phyloP scores from a whole-genome alignment of 2,329 filamentous ascomycete genomes.

The Anisogramma anomala region DNA sequence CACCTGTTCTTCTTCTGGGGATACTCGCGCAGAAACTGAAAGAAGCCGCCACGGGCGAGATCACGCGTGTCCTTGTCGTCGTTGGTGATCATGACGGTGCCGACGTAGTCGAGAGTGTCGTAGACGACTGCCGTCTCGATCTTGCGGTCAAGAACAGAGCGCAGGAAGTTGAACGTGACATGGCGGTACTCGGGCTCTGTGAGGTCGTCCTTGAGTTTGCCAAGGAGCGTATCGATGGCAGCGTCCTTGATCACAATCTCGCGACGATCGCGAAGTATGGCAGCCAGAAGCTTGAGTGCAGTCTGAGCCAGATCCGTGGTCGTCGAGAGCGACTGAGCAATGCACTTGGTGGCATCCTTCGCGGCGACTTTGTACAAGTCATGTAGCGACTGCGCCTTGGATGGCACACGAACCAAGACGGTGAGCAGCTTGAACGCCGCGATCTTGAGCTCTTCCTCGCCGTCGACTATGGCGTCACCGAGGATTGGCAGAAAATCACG shows the following conservation, averaged over 20 bases:
- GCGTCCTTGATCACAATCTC: constrained; percentile 67
- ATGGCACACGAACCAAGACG: constrained; percentile 72
- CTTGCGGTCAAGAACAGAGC: constrained; percentile 73
- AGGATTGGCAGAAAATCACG: constrained; percentile 79
- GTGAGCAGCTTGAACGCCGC: constrained; percentile 76
- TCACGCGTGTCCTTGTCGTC: constrained; percentile 82
- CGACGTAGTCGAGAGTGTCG: constrained; percentile 79
- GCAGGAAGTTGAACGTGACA: constrained; percentile 87
- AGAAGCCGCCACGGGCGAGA: constrained; percentile 76
- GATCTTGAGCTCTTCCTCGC: constrained; percentile 86
- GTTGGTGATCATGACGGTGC: constrained; percentile 90
- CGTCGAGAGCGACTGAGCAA: constrained; percentile 66
- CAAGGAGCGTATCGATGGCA: constrained; percentile 71
- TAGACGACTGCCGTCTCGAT: constrained; percentile 82
- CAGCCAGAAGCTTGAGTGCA: constrained; percentile 75
- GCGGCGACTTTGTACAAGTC: constrained; percentile 64
- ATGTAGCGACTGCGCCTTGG: constrained; percentile 55
- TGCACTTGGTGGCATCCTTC: constrained; percentile 70
- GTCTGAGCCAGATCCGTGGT: constrained; percentile 78
- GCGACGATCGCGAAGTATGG: constrained; percentile 70
- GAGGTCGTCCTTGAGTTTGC: constrained; percentile 73
- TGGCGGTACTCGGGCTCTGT: constrained; percentile 89
- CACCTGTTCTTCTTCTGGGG: constrained; percentile 84
- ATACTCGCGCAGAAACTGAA: constrained; percentile 90
- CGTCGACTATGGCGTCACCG: constrained; percentile 72